Evolutionary conservation across 306 rosid genomes (phyloP), one percentile per base, ranked within the genome.

Genomic region (Adenanthera pavonina): DNA sequence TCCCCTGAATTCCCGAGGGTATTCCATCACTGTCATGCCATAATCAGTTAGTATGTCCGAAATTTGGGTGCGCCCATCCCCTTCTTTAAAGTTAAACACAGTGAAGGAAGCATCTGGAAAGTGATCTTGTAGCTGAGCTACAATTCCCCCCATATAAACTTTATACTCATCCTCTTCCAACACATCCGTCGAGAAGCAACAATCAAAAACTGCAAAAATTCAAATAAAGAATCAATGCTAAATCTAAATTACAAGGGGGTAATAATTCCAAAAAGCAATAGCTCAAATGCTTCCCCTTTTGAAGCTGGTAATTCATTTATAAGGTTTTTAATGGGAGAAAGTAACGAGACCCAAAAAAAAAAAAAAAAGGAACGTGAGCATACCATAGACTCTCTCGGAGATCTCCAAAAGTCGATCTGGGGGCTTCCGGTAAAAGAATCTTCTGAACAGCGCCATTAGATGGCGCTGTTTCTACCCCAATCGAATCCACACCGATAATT

Each of bases 391-490:
- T 78, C 99, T 88, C 76, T 95, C 99, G 14, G 98, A 91, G 89
- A 95, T 95, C 91, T 95, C 98, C 4, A 95, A 95, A 81, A 95
- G 99, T 84, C 97, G 98, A 92, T 95, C 97, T 83, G 99, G 99
- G 77, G 99, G 99, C 92, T 93, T 95, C 86, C 98, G 86, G 85
- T 93, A 93, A 77, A 95, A 95, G 78, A 95, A 89, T 72, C 95
- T 87, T 85, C 98, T 89, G 90, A 95, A 95, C 97, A 95, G 99
- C 98, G 98, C 99, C 99, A 95, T 95, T 67, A 5, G 88, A 88
- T 84, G 98, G 98, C 99, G 99, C 99, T 93, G 98, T 90, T 95
- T 83, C 93, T 86, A 81, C 91, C 85, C 82, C 75, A 92, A 89
- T 86, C 86, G 83, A 93, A 91, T 92, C 98, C 98, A 95, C 92